Percentiles rank a stretch among this genome's conserved stretches.
Conservation (phyloP, 1,139 yeast species). For the Geotrichum candidum region DNA sequence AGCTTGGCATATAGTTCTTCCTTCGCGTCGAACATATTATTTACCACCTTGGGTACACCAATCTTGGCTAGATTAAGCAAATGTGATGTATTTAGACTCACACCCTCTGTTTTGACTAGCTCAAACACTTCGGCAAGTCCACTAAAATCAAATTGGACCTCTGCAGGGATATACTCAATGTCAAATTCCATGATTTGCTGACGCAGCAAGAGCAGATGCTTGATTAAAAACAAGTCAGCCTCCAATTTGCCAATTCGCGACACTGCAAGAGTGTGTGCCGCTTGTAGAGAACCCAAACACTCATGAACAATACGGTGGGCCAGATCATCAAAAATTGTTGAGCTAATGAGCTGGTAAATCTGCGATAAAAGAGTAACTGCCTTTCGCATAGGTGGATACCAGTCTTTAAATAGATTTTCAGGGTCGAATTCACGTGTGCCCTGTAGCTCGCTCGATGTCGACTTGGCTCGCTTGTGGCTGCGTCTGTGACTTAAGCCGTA, state of each 20-base stretch:
- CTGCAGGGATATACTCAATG: conserved; percentile 65
- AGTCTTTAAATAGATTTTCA: conserved; percentile 41
- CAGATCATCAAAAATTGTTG: conserved; percentile 76
- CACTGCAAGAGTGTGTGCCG: conserved; percentile 44
- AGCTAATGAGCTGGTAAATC: conserved; percentile 69
- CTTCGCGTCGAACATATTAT: conserved; percentile 81
- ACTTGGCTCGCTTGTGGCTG: conserved; percentile 8
- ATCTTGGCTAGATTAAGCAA: conserved; percentile 58
- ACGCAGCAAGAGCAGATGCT: conserved; percentile 63
- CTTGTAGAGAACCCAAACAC: conserved; percentile 55
- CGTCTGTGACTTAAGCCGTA: conserved; percentile 47
- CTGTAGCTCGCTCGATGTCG: conserved; percentile 9
- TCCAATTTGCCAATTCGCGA: conserved; percentile 45
- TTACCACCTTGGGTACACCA: conserved; percentile 76
- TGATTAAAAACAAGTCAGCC: conserved; percentile 61
- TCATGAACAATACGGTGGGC: conserved; percentile 85
- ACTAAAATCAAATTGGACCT: conserved; percentile 72
- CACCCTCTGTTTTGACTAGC: conserved; percentile 36
- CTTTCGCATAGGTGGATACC: conserved; percentile 70
- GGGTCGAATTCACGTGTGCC: conserved; percentile 23
- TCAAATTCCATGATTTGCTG: conserved; percentile 74
- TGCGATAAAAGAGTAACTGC: conserved; percentile 68
- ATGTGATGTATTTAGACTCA: conserved; percentile 35
- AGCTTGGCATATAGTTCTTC: conserved; percentile 68
- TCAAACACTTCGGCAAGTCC: conserved; percentile 53